Base-by-base conservation (phyloP, 2,329 filamentous ascomycete genomes). In the Nigrospora oryzae region DNA sequence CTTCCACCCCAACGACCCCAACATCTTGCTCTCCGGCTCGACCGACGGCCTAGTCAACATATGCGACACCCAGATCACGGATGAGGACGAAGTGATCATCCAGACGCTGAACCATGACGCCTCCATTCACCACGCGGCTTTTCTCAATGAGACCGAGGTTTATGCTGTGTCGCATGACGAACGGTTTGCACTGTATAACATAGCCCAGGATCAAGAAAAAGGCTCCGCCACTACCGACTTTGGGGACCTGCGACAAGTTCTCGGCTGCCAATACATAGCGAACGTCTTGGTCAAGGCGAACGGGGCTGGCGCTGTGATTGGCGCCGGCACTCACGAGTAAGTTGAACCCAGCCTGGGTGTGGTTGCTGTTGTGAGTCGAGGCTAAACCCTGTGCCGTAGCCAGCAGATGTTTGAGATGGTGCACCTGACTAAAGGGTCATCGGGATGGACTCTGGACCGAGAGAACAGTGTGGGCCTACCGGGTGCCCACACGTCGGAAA, bases 21-120 rank as follows among this genome's bases (percentile, higher is more conserved):
- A 75, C 38, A 67, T 86, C 14, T 74, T 91, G 6, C 71, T 91
- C 11, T 88, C 85, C 1, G 85, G 84, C 37, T 88, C 84, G 34
- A 91, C 86, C 13, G 87, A 93, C 63, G 86, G 86, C 7, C 75
- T 91, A 1, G 75, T 91, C 55, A 89, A 86, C 57, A 69, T 91
- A 38, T 87, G 84, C 64, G 83, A 93, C 65, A 84, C 79, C 15
- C 72, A 74, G 40, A 74, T 86, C 46, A 64, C 71, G 15, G 83
- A 87, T 53, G 86, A 91, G 63, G 86, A 91, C 57, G 86, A 91
- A 39, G 81, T 86, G 1, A 69, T 89, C 16, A 70, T 85, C 47
- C 84, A 89, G 63, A 86, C 88, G 12, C 81, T 90, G 60, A 91
- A 91, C 62, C 84, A 87, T 58, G 75, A 78, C 34, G 79, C 82